Base-by-base conservation (phyloP, 441 rosid genomes). In the Corymbia citriodora region DNA sequence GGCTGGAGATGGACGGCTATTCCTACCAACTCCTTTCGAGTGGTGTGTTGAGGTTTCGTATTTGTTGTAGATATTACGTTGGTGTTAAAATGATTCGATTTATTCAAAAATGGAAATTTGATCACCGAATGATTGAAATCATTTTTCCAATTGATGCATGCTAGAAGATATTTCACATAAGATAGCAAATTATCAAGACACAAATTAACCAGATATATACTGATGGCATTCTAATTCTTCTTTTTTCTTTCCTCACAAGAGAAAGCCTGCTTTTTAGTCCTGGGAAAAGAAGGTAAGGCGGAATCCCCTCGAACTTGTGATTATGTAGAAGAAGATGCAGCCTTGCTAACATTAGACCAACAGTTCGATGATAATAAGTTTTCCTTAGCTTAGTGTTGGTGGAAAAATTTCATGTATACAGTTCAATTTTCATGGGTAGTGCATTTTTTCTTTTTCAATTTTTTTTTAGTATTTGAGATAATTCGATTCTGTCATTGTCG, bases 81-180 rank as follows among this genome's bases (percentile, higher is more conserved):
- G 45, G 45, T 4, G 45, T 40, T 21, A 3, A 12, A 21, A 36
- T 2, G 0, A 10, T 12, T 19, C 16, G 29, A 11, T 36, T 21
- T 19, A 40, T 21, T 27, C 10, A 6, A 19, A 36, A 72, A 5
- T 1, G 27, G 12, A 36, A 36, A 12, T 6, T 40, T 19, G 83
- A 19, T 40, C 83, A 6, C 2, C 21, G 2, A 5, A 74, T 3
- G 27, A 10, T 74, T 68, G 23, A 9, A 31, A 68, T 2, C 3
- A 0, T 33, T 65, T 65, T 65, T n/a, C 19, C 19, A n/a, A 15
- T 15, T 11, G 10, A 14, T 0, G 3, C 18, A 65, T 7, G 10
- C 18, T 15, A 9, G 2, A 29, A 31, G 4, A 31, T 9, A 31
- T 31, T 29, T 63, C 36, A 4, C 1, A 19, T 6, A 27, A 40